Base-by-base conservation (phyloP, 1,284 basidiomycete species). In the Lentinula novae-zelandiae region DNA sequence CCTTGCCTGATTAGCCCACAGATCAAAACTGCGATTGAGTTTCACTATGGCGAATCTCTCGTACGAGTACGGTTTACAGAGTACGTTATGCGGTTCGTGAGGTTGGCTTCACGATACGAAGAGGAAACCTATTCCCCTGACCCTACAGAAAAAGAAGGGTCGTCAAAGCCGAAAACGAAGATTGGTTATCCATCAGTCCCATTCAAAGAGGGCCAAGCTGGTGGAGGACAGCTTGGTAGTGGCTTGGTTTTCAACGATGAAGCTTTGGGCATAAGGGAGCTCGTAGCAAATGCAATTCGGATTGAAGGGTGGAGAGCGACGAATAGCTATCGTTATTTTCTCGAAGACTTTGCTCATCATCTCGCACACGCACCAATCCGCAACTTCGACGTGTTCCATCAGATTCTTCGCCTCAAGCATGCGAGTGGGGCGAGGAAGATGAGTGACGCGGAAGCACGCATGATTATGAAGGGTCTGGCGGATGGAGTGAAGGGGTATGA, bases 231-330 rank as follows among this genome's bases (percentile, higher is more conserved):
- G 13, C 72, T 93, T 12, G 92, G 93, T 1, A 84, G 84, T 49
- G 91, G 93, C 0, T 76, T 85, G 5, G 81, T 85, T 10, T 92
- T 89, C 68, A 71, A 78, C 1, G 92, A 93, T 63, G 89, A 93
- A 10, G 69, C 70, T 2, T 68, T 76, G 33, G 82, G 81, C 39
- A 67, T 77, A 60, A 80, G 80, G 63, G 92, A 95, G 69, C 76
- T 94, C 64, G 73, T 77, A 42, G 72, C 78, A n/a, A 92, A 92
- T 66, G 80, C 83, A 5, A 81, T 82, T 68, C 78, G 93, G 31
- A 90, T 93, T 53, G 92, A 95, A 68, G 92, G 85, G 0, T 95
- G 92, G 89, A 76, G 89, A 63, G 76, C 79, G 65, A 91, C 89
- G 1, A 81, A 81, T 60, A 83, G 80, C 48, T 94, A 93, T 71